A percentile compares a stretch with the other conserved stretches of the same genome.
phyloP scores from a whole-genome alignment of 768 basidiomycete species.

The Phaffia australis region DNA sequence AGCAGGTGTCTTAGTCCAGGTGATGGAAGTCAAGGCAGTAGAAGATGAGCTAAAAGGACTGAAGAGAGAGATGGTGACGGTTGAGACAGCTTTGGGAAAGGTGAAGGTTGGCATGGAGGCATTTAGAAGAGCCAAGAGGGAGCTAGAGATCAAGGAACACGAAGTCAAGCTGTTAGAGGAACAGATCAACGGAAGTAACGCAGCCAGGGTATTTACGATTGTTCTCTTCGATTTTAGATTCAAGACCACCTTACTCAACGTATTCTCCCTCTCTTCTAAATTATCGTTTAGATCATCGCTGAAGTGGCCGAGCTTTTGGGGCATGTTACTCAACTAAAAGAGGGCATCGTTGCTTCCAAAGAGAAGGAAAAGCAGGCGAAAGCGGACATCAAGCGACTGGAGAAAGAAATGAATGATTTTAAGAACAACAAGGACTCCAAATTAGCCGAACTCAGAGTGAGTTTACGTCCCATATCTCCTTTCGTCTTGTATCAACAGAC shows the following conservation, averaged over 20 bases:
- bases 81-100: slow-evolving; percentile 51
- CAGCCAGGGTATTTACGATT: slow-evolving; percentile 56
- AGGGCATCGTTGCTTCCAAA: slow-evolving; percentile 45
- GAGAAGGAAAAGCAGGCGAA: slow-evolving; percentile 66
- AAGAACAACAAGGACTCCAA: slow-evolving; percentile 98
- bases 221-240: neutral
- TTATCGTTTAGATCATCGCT: slow-evolving; percentile 52
- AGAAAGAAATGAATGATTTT: slow-evolving; percentile 96
- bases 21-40: slow-evolving; percentile 65
- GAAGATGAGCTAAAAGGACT: slow-evolving; percentile 53
- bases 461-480: slow-evolving; percentile 19
- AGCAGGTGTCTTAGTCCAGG: slow-evolving; percentile 63
- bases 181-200: slow-evolving; percentile 80
- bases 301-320: slow-evolving; percentile 66
- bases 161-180: slow-evolving; percentile 69
- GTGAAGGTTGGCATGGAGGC: slow-evolving; percentile 39
- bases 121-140: slow-evolving; percentile 47
- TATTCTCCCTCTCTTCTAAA: neutral
- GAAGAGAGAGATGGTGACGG: slow-evolving; percentile 42
- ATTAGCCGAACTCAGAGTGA: slow-evolving; percentile 80
- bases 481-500: neutral
- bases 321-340: slow-evolving; percentile 49
- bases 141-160: slow-evolving; percentile 82
- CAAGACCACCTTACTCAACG: neutral
- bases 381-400: slow-evolving; percentile 71